Evolutionary conservation across 1,284 basidiomycete species (phyloP), one percentile per base, ranked within the genome.

Genomic region (Cutaneotrichosporon sp.): DNA sequence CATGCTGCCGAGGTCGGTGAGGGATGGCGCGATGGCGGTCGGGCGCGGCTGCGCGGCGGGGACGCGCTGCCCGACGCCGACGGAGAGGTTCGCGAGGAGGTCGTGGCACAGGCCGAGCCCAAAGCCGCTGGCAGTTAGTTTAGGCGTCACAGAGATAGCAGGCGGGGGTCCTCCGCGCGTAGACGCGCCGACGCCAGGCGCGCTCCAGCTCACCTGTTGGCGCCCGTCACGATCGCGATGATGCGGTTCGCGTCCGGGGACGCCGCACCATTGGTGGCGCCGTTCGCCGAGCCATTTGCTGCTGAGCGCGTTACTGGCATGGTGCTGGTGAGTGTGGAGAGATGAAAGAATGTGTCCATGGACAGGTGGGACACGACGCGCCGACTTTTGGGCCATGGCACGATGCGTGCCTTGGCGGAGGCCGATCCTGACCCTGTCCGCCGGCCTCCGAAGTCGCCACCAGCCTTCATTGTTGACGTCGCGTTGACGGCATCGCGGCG

Each of bases 91-190:
- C 65, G 82, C 77, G 52, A 95, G 83, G 8, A 95, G 84, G 55
- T 91, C 87, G 62, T 89, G 86, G 79, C 91, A 93, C 54, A 91
- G 88, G 1, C 90, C 91, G 71, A 89, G 88, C 13, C 92, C 92
- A 31, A 94, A 84, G 59, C 92, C 92, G 56, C 92, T 94, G 74
- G 3, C 54, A 20, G 61, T 49, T 20, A 58, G 64, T n/a, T 29
- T 9, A 29, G 9, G 33, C 24, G 11, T 36, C 5, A 13, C 34
- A 36, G 34, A 14, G 11, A 36, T 36, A 16, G 13, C 11, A 36
- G 34, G 1, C 14, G 29, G 9, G 9, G 29, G 29, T 9, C 16
- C 5, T 16, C 6, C 10, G 46, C 24, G 24, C n/a, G n/a, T n/a
- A 5, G 18, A n/a, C 33, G n/a, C 6, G 38, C 18, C 38, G 9